A percentile compares a stretch with the other conserved stretches of the same genome.
phyloP scores from a whole-genome alignment of 2,329 filamentous ascomycete genomes.

The Hypoxylon rubiginosum region DNA sequence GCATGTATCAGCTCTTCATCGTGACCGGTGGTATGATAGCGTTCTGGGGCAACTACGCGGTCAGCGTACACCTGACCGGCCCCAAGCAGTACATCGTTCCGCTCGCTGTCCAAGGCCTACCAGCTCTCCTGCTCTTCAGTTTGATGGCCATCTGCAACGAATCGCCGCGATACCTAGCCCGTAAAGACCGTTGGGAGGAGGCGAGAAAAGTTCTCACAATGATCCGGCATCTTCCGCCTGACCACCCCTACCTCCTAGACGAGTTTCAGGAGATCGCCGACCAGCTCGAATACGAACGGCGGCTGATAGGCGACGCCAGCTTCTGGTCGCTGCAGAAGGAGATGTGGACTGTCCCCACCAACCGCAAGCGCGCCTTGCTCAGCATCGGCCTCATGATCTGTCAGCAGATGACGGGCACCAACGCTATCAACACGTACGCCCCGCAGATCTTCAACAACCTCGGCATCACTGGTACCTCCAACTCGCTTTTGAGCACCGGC shows the following conservation, averaged over 20 bases:
- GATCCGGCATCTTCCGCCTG: constrained; percentile 66
- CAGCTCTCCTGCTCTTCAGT: constrained; percentile 69
- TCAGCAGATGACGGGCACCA: constrained; percentile 77
- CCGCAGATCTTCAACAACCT: constrained; percentile 53
- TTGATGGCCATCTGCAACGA: constrained; percentile 75
- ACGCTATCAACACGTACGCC: constrained; percentile 54
- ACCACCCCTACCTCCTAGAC: constrained; percentile 68
- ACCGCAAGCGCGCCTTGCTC: constrained; percentile 74
- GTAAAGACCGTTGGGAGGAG: constrained; percentile 74
- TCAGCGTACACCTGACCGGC: constrained; percentile 54
- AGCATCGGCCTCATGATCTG: constrained; percentile 74
- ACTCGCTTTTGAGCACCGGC: constrained; percentile 71
- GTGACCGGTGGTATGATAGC: constrained; percentile 60
- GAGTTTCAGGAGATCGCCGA: constrained; percentile 72
- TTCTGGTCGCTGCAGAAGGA: constrained; percentile 72
- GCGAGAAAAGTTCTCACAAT: constrained; percentile 66
- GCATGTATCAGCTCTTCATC: constrained; percentile 62
- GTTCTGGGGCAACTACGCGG: constrained; percentile 67
- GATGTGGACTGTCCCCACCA: constrained; percentile 71
- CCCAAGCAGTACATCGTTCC: constrained; percentile 67
- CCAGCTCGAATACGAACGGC: constrained; percentile 73
- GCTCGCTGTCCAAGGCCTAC: constrained; percentile 73
- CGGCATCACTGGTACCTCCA: constrained; percentile 60
- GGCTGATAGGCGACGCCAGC: constrained; percentile 65
- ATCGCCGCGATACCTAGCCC: constrained; percentile 74